Percentiles rank a stretch among this genome's conserved stretches.
phyloP scores from a whole-genome alignment of 2,329 filamentous ascomycete species.

The Escovopsis sp. region DNA sequence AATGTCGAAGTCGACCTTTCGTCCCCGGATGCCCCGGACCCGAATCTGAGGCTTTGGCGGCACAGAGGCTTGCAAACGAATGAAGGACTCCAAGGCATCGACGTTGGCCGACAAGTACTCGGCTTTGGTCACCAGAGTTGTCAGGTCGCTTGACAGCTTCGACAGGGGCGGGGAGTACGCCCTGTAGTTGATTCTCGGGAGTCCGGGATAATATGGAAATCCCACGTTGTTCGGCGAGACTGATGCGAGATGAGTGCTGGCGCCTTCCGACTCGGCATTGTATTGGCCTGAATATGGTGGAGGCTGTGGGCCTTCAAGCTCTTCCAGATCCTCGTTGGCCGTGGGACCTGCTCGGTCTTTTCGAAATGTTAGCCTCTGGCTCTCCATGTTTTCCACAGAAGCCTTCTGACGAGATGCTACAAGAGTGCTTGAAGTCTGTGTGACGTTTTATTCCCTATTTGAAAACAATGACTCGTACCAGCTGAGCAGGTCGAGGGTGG shows the following conservation, averaged over 20 bases:
- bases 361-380: too few relatives aligned
- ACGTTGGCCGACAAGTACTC: slow-evolving; percentile 33
- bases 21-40: slow-evolving; percentile 30
- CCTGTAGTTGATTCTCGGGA: slow-evolving; percentile 35
- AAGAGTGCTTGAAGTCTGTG: too few relatives aligned
- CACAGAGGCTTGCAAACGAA: slow-evolving; percentile 33
- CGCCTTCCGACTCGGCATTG: too few relatives aligned
- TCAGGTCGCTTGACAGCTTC: slow-evolving; percentile 33
- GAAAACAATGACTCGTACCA: too few relatives aligned
- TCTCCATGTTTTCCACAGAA: too few relatives aligned
- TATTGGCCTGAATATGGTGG: too few relatives aligned
- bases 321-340: too few relatives aligned
- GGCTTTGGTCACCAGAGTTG: slow-evolving; percentile 30
- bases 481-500: too few relatives aligned
- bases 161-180: slow-evolving; percentile 38
- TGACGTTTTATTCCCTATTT: too few relatives aligned
- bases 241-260: background rate
- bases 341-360: too few relatives aligned
- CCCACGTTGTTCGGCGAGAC: slow-evolving; percentile 8
- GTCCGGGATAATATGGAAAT: slow-evolving; percentile 27
- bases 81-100: slow-evolving; percentile 28
- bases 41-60: slow-evolving; percentile 40
- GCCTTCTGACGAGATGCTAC: too few relatives aligned
- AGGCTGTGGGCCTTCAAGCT: too few relatives aligned
- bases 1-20: slow-evolving; percentile 35